Conservation (phyloP, 2,329 filamentous ascomycete species). For the Ceratocystis lukuohia region DNA sequence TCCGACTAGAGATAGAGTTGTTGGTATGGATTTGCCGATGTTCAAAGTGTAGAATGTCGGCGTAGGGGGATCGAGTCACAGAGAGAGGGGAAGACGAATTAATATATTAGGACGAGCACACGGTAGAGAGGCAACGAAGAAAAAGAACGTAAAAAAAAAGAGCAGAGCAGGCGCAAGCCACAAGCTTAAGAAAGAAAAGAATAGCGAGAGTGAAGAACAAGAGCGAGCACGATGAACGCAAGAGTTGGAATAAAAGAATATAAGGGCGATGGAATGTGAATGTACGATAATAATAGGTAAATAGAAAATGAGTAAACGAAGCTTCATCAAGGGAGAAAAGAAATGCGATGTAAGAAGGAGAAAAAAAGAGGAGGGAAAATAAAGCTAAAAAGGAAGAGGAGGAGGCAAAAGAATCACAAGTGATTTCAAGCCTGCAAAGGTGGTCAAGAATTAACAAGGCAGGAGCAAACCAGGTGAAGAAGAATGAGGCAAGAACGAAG, state of each 20-base stretch:
- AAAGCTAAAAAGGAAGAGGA: not conserved
- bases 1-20: not conserved
- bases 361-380: not conserved
- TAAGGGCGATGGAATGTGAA: not conserved
- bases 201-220: not conserved
- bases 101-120: not conserved
- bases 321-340: not conserved
- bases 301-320: not conserved
- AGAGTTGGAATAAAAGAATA: not conserved
- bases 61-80: not conserved
- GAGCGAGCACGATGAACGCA: not conserved
- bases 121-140: not conserved
- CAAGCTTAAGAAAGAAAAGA: not conserved
- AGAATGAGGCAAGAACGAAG: not conserved
- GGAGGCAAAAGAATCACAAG: not conserved
- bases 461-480: not conserved
- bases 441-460: conserved; percentile 1
- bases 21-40: not conserved
- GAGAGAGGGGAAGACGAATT: not conserved
- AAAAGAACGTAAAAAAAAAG: not conserved
- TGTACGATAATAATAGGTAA: not conserved
- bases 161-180: not conserved
- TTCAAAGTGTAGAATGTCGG: not conserved
- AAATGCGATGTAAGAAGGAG: not conserved
- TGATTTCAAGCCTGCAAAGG: not conserved